These are phyloP conservation scores for Metarhizium album DNA, from an alignment of 2,329 filamentous ascomycete genomes.

Conservation along the genomic window DNA sequence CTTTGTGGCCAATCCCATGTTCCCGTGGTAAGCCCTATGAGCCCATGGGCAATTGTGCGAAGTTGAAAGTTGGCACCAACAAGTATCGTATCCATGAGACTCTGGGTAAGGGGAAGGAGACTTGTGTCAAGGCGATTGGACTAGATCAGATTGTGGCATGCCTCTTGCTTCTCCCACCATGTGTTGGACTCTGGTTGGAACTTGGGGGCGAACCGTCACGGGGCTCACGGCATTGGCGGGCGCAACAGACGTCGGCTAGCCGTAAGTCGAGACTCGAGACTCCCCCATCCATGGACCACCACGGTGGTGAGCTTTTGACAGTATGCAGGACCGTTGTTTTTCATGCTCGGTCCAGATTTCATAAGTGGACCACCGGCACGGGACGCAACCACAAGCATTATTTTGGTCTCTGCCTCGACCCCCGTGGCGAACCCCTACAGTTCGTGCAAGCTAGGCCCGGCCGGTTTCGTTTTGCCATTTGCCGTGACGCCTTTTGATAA, in stretches of 20 bases:
- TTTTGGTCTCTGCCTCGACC: not conserved
- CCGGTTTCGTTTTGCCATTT: not conserved
- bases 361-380: slow-evolving; percentile 1
- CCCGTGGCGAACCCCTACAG: not conserved
- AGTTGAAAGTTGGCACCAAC: not conserved
- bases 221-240: not conserved
- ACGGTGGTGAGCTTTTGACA: not conserved
- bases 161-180: not conserved
- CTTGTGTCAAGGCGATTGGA: not conserved
- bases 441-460: not conserved
- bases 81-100: not conserved
- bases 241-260: not conserved
- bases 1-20: not conserved
- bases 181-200: not conserved
- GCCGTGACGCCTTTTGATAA: not conserved
- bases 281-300: not conserved
- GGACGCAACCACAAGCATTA: slow-evolving; percentile 1
- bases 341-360: not conserved
- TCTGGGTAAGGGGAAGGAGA: not conserved
- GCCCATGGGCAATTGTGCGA: not conserved
- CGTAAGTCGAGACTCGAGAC: not conserved
- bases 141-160: not conserved
- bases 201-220: not conserved
- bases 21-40: not conserved
- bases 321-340: not conserved